Percentiles rank a stretch among this genome's conserved stretches.
phyloP scores from a whole-genome alignment of 345 rosid genomes.

The Carallia pectinifolia region DNA sequence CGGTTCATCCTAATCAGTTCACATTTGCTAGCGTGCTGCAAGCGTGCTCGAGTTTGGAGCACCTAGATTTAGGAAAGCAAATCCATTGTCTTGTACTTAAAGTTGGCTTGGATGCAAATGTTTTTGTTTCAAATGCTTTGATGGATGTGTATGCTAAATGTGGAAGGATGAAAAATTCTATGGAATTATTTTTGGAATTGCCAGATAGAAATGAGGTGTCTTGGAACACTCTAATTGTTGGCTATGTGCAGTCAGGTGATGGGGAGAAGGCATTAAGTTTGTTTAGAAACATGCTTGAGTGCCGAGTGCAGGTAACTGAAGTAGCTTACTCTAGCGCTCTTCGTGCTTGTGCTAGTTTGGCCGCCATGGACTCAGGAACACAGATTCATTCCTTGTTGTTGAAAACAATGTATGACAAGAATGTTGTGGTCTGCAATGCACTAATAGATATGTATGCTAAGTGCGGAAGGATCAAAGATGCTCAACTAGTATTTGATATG shows the following conservation, averaged over 20 bases:
- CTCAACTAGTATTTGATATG: slow-evolving; percentile 54
- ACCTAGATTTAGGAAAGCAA: slow-evolving; percentile 58
- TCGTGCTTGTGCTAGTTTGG: slow-evolving; percentile 74
- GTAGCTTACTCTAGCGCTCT: slow-evolving; percentile 78
- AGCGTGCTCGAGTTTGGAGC: slow-evolving; percentile 56
- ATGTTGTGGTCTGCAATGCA: slow-evolving; percentile 61
- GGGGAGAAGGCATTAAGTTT: slow-evolving; percentile 57
- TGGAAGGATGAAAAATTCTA: slow-evolving; percentile 59
- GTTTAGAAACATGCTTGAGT: slow-evolving; percentile 56
- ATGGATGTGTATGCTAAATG: slow-evolving; percentile 81
- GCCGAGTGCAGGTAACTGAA: slow-evolving; percentile 54
- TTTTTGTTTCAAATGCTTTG: slow-evolving; percentile 73
- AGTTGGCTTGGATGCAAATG: slow-evolving; percentile 45
- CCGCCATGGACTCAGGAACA: slow-evolving; percentile 64
- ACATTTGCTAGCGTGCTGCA: slow-evolving; percentile 70
- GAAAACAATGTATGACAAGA: slow-evolving; percentile 55
- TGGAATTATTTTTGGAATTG: slow-evolving; percentile 53
- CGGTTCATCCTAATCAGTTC: slow-evolving; percentile 68
- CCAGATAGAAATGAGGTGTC: slow-evolving; percentile 55
- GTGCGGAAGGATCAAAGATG: slow-evolving; percentile 68
- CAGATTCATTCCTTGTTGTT: slow-evolving; percentile 63
- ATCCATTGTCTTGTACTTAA: slow-evolving; percentile 58
- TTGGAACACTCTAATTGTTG: slow-evolving; percentile 89
- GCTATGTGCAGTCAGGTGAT: slow-evolving; percentile 50
- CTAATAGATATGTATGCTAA: slow-evolving; percentile 94